Conservation (phyloP, 2,329 filamentous ascomycete species). For the Alternaria sp. region DNA sequence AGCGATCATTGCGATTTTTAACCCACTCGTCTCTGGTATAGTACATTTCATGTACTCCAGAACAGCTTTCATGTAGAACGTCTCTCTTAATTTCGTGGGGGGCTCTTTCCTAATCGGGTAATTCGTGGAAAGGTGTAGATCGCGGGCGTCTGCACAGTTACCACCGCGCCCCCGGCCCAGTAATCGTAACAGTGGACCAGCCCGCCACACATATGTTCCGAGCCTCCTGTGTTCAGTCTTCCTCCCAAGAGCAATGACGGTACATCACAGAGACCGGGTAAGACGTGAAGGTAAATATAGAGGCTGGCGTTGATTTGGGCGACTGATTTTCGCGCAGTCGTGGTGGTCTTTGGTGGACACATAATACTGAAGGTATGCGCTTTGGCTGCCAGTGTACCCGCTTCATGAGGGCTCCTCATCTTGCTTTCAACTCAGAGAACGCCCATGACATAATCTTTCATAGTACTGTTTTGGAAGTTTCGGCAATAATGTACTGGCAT, state of each 20-base stretch:
- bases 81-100: not conserved
- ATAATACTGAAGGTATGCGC: not conserved
- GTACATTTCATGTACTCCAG: not conserved
- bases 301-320: not conserved
- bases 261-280: not conserved
- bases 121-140: not conserved
- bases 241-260: not conserved
- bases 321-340: not conserved
- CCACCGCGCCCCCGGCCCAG: not conserved
- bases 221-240: not conserved
- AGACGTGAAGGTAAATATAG: not conserved
- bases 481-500: not conserved
- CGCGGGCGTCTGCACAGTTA: not conserved
- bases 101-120: not conserved
- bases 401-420: not conserved
- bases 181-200: not conserved
- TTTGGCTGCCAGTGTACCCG: not conserved
- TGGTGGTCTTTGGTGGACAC: not conserved
- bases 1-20: no score
- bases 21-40: not conserved
- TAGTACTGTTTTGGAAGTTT: not conserved
- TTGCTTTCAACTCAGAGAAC: not conserved
- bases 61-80: not conserved
- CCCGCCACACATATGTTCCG: not conserved
- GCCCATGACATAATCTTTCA: rapidly evolving